phyloP scores from a whole-genome alignment of 805 yeast genomes.

The Ogataea chonburiensis region DNA sequence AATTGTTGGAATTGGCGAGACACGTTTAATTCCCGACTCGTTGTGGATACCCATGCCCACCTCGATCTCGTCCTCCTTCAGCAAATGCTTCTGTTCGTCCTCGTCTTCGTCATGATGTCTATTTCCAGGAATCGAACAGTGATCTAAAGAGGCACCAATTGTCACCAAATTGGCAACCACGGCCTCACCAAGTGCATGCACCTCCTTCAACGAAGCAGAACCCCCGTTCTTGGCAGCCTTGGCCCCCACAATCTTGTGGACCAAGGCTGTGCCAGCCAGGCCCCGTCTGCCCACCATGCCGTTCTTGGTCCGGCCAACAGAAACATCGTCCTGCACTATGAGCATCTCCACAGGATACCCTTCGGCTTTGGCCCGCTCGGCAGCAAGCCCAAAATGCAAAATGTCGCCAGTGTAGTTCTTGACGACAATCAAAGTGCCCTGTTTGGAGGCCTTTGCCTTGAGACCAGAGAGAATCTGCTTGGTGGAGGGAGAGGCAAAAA shows the following conservation, averaged over 20 bases:
- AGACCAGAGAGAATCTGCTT: constrained; percentile 77
- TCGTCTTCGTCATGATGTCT: constrained; percentile 49
- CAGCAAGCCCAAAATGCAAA: constrained; percentile 87
- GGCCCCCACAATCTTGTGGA: constrained; percentile 85
- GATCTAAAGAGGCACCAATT: constrained; percentile 85
- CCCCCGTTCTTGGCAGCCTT: constrained; percentile 33
- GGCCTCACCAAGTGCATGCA: constrained; percentile 56
- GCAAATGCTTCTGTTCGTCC: constrained; percentile 38
- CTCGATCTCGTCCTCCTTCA: constrained; percentile 69
- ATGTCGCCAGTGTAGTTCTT: constrained; percentile 96
- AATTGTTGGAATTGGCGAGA: constrained; percentile 68
- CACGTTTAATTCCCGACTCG: constrained; percentile 77
- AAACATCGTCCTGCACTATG: constrained; percentile 87
- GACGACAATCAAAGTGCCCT: constrained; percentile 76
- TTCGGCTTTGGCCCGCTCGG: constrained; percentile 78
- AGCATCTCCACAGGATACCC: constrained; percentile 73
- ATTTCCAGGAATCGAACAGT: constrained; percentile 84
- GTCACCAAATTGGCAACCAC: constrained; percentile 73
- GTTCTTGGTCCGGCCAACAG: constrained; percentile 87
- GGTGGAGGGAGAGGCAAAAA: constrained; percentile 90
- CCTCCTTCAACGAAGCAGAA: constrained; percentile 46
- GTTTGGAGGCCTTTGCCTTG: constrained; percentile 50
- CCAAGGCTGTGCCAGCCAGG: constrained; percentile 84
- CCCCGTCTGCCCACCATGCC: constrained; percentile 94
- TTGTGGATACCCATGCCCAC: constrained; percentile 96